These are phyloP conservation scores for Metschnikowia aberdeeniae DNA, from an alignment of 805 yeast genomes.

Conservation along the genomic window DNA sequence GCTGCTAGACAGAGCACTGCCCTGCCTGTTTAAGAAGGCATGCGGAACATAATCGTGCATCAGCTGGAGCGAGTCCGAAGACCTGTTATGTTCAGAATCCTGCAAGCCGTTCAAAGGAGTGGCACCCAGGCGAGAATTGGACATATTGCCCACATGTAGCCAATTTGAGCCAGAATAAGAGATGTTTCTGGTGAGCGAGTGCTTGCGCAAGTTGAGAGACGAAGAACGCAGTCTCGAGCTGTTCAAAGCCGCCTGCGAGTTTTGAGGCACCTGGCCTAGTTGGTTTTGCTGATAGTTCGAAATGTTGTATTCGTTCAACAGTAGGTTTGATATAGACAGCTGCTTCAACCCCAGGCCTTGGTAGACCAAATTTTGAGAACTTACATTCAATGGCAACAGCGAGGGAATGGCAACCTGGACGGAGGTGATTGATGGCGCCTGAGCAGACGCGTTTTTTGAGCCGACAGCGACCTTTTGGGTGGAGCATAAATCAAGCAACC, in stretches of 20 bases:
- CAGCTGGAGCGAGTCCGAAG: slow-evolving; percentile 42
- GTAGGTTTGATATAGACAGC: slow-evolving; percentile 38
- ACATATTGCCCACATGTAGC: slow-evolving; percentile 43
- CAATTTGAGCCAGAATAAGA: slow-evolving; percentile 34
- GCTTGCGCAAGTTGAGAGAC: slow-evolving; percentile 37
- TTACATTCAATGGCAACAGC: slow-evolving; percentile 1
- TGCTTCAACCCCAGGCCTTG: slow-evolving; percentile 26
- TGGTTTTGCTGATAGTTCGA: slow-evolving; percentile 23
- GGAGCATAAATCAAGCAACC: slow-evolving; percentile 38
- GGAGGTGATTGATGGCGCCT: slow-evolving; percentile 9
- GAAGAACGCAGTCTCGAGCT: slow-evolving; percentile 33
- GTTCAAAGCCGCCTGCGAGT: slow-evolving; percentile 12
- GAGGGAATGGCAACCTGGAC: slow-evolving; percentile 13
- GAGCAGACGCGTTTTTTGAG: slow-evolving; percentile 7
- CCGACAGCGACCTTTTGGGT: slow-evolving; percentile 15
- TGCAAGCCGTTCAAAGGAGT: slow-evolving; percentile 15
- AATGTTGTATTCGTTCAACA: slow-evolving; percentile 38
- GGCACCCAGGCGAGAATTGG: slow-evolving; percentile 22
- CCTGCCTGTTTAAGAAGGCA: slow-evolving; percentile 28
- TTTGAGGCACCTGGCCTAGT: slow-evolving; percentile 6
- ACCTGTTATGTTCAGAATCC: slow-evolving; percentile 22
- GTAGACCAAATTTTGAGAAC: slow-evolving; percentile 9
- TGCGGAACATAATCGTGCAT: slow-evolving; percentile 44
- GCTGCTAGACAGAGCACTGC: slow-evolving; percentile 19
- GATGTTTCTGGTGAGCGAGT: slow-evolving; percentile 41